Percentiles rank a stretch among this genome's conserved stretches.
These are phyloP conservation scores for Phytophthora cactorum DNA, from an alignment of 352 stramenopile genomes.

Conservation along the genomic window DNA sequence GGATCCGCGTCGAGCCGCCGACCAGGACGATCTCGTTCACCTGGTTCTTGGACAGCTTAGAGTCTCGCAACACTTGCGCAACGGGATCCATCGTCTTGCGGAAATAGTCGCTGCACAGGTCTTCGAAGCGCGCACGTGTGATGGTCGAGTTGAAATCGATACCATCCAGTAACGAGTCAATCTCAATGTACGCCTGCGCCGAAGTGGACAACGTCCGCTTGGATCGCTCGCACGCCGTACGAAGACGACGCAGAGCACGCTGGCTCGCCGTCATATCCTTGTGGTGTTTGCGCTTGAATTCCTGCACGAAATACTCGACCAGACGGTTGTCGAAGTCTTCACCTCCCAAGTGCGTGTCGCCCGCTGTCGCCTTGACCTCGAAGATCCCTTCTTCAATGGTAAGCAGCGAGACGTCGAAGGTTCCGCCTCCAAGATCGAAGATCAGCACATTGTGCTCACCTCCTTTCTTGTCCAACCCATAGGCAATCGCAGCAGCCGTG, in stretches of 20 bases:
- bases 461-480: constrained; percentile 96
- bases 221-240: constrained; percentile 94
- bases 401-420: constrained; percentile 94
- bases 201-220: constrained; percentile 95
- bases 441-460: constrained; percentile 95
- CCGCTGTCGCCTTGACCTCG: constrained; percentile 95
- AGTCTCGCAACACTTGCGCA: constrained; percentile 89
- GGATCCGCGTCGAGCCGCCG: constrained; percentile 82
- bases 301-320: constrained; percentile 92
- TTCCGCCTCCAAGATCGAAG: constrained; percentile 95
- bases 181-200: constrained; percentile 94
- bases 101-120: constrained; percentile 92
- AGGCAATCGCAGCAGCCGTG: constrained; percentile 92
- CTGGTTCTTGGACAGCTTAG: constrained; percentile 89
- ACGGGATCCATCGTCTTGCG: constrained; percentile 90
- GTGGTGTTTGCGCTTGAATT: constrained; percentile 93
- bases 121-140: constrained; percentile 92
- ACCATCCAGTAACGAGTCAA: constrained; percentile 94
- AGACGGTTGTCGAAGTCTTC: constrained; percentile 95
- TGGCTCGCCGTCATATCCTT: constrained; percentile 92
- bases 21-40: constrained; percentile 89
- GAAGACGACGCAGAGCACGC: constrained; percentile 88
- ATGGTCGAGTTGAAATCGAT: constrained; percentile 95
- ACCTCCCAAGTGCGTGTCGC: constrained; percentile 95
- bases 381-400: constrained; percentile 96